A percentile compares a stretch with the other conserved stretches of the same genome.
Conservation (phyloP, 176 grass and related monocot genomes). For the Phoenix roebelenii region DNA sequence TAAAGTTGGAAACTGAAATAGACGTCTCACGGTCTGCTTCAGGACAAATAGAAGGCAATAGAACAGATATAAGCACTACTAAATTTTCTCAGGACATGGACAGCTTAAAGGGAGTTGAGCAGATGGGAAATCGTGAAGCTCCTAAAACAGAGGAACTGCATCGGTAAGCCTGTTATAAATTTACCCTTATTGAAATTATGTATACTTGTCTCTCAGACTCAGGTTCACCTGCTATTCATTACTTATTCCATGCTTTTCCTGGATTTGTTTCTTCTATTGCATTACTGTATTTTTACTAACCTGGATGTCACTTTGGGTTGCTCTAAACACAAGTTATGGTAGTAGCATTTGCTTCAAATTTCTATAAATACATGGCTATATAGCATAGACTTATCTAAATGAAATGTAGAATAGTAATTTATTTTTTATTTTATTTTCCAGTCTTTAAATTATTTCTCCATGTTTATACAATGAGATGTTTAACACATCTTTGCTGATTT, state of each 20-base stretch:
- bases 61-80: constrained; percentile 10
- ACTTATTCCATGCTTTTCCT: constrained; percentile 5
- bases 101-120: constrained; percentile 19
- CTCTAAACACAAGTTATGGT: too few relatives aligned
- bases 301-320: constrained; percentile 6
- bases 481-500: not conserved
- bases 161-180: constrained; percentile 18
- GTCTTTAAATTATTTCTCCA: too few relatives aligned
- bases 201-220: too few relatives aligned
- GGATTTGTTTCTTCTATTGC: too few relatives aligned
- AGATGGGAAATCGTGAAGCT: constrained; percentile 19
- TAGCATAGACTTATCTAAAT: too few relatives aligned
- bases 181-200: too few relatives aligned
- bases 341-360: too few relatives aligned
- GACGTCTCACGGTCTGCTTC: constrained; percentile 17
- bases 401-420: too few relatives aligned
- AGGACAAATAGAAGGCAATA: constrained; percentile 13
- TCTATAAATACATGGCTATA: too few relatives aligned
- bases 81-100: constrained; percentile 16
- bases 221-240: not conserved
- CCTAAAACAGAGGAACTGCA: constrained; percentile 20
- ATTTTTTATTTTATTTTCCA: too few relatives aligned
- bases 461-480: too few relatives aligned
- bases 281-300: too few relatives aligned
- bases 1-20: constrained; percentile 22